phyloP scores from a whole-genome alignment of 2,329 filamentous ascomycete species.

The Hypoxylon sp. region DNA sequence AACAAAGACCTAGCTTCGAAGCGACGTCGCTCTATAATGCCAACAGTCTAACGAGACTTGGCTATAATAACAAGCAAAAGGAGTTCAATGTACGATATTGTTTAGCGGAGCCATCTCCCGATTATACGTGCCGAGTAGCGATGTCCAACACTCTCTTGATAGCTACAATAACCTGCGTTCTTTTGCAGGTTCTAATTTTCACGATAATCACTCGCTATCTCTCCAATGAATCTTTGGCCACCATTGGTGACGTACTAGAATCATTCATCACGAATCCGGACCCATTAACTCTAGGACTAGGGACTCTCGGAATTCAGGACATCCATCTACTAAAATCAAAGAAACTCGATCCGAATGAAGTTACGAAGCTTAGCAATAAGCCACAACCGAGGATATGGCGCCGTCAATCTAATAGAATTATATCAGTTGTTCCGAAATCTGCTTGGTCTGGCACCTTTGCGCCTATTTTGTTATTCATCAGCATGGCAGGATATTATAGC shows the following conservation, averaged over 20 bases:
- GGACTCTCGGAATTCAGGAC: conserved; percentile 19
- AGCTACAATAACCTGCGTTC: conserved; percentile 3
- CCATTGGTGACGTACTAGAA: conserved; percentile 27
- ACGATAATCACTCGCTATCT: conserved; percentile 5
- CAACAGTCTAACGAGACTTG: not conserved
- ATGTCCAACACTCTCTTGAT: conserved; percentile 16
- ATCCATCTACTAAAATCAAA: conserved; percentile 15
- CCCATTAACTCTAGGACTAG: conserved; percentile 10
- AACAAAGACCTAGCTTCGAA: no score
- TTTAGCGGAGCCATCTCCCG: conserved; percentile 1
- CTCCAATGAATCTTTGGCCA: conserved; percentile 11
- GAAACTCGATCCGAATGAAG: not conserved
- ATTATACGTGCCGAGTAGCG: conserved; percentile 4
- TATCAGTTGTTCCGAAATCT: conserved; percentile 5
- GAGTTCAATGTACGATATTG: conserved; percentile 9
- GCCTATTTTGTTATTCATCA: not conserved
- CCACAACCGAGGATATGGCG: conserved; percentile 1
- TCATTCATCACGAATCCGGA: conserved; percentile 31
- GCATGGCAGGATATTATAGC: not conserved
- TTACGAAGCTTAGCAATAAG: not conserved
- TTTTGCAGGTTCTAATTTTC: not conserved
- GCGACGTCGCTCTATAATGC: no score
- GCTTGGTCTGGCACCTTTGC: not conserved
- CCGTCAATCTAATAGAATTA: not conserved
- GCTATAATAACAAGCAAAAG: not conserved